phyloP scores from a whole-genome alignment of 1,284 basidiomycete species.

The Stygiomarasmius scandens region DNA sequence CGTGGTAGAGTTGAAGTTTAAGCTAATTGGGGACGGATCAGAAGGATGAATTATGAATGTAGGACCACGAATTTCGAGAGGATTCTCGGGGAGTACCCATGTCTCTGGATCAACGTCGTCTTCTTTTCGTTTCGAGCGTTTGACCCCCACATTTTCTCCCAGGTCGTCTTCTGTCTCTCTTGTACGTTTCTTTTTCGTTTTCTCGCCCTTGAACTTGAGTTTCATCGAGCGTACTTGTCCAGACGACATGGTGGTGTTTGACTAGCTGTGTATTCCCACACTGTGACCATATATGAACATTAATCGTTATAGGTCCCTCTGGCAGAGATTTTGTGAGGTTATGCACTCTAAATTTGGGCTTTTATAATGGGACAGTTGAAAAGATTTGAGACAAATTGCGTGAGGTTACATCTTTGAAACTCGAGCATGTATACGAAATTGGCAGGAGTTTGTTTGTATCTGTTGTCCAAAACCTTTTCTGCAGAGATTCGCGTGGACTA shows the following conservation, averaged over 20 bases:
- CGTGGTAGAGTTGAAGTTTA: slow-evolving; percentile 80
- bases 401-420: too few species aligned
- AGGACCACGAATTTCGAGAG: slow-evolving; percentile 79
- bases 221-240: slow-evolving; percentile 66
- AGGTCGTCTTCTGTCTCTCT: slow-evolving; percentile 55
- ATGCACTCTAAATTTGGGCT: too few species aligned
- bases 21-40: slow-evolving; percentile 70
- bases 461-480: too few species aligned
- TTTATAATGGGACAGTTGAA: too few species aligned
- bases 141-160: slow-evolving; percentile 35
- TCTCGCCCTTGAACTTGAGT: slow-evolving; percentile 88
- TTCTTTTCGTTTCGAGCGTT: slow-evolving; percentile 54
- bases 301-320: too few species aligned
- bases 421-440: too few species aligned
- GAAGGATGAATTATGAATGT: slow-evolving; percentile 81
- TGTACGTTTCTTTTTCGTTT: slow-evolving; percentile 79
- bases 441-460: too few species aligned
- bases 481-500: too few species aligned
- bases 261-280: background rate
- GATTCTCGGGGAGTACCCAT: slow-evolving; percentile 77
- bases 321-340: too few species aligned
- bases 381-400: too few species aligned
- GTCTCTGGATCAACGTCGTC: slow-evolving; percentile 69
- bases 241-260: slow-evolving; percentile 39
- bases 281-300: too few species aligned